A percentile compares a stretch with the other conserved stretches of the same genome.
These are phyloP conservation scores for Ricinus communis DNA, from an alignment of 345 rosid species.

Conservation along the genomic window DNA sequence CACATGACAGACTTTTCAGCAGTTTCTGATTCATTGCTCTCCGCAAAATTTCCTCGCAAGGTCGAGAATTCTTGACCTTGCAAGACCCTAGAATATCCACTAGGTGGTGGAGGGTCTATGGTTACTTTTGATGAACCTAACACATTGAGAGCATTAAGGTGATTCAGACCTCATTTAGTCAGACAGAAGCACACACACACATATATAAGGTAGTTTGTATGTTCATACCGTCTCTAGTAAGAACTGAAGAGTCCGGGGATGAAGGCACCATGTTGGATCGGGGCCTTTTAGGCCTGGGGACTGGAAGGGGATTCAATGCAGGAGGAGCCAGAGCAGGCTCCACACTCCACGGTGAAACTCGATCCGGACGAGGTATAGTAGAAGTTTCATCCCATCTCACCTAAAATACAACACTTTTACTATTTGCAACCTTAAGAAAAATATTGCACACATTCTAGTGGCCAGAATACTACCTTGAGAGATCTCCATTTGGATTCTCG, in stretches of 20 bases:
- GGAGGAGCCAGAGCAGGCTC: conserved; percentile 50
- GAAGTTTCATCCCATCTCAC: conserved; percentile 62
- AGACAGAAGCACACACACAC: not conserved
- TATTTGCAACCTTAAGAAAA: not conserved
- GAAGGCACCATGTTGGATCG: conserved; percentile 35
- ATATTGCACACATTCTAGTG: not conserved
- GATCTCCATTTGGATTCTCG: conserved; percentile 61
- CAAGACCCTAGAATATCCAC: conserved; percentile 48
- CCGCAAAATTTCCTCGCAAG: conserved; percentile 34
- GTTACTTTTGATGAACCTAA: conserved; percentile 44
- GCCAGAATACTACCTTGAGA: conserved; percentile 41
- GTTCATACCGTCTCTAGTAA: conserved; percentile 41
- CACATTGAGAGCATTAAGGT: not conserved
- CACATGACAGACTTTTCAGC: conserved; percentile 32
- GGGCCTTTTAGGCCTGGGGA: conserved; percentile 45
- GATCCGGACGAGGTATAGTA: conserved; percentile 42
- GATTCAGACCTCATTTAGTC: not conserved
- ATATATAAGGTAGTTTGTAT: too few relatives aligned
- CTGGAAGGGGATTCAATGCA: conserved; percentile 36
- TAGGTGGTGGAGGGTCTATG: conserved; percentile 35
- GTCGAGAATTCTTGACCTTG: conserved; percentile 53
- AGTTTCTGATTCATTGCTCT: conserved; percentile 34
- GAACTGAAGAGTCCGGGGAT: conserved; percentile 40
- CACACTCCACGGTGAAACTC: conserved; percentile 59
- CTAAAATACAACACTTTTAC: conserved; percentile 18